Percentiles rank a stretch among this genome's conserved stretches.
These are phyloP conservation scores for Plasmodium berghei DNA, from an alignment of 169 alveolate genomes.

Conservation along the genomic window DNA sequence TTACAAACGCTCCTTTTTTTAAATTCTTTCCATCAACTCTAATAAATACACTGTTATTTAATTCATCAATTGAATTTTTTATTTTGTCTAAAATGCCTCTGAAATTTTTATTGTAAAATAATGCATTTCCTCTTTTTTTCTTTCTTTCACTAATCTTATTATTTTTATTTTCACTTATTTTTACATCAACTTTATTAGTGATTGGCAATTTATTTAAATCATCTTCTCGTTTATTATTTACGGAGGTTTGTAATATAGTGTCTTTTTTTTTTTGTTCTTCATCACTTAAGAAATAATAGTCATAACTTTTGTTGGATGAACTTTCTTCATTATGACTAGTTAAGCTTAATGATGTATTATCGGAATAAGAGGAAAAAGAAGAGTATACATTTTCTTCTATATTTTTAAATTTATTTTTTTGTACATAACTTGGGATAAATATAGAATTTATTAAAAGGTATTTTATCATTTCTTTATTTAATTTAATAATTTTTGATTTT, in stretches of 20 bases:
- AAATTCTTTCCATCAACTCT: conserved; percentile 41
- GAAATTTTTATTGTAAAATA: conserved; percentile 31
- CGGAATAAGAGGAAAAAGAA: conserved; percentile 60
- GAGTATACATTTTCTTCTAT: conserved; percentile 53
- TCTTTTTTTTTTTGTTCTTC: background rate
- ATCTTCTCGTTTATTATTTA: background rate
- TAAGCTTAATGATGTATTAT: background rate
- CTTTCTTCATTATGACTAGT: background rate
- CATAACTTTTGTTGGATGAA: background rate
- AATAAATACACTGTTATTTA: conserved; percentile 47
- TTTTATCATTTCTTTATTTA: conserved; percentile 17
- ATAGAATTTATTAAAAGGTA: conserved; percentile 41
- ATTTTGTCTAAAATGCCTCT: conserved; percentile 37
- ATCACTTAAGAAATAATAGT: background rate
- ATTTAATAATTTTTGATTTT: conserved; percentile 32
- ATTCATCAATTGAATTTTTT: conserved; percentile 13
- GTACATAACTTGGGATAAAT: conserved; percentile 55
- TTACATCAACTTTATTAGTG: background rate
- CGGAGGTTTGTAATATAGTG: background rate
- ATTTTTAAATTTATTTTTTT: conserved; percentile 18
- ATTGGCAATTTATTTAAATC: background rate
- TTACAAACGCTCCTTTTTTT: conserved; percentile 42
- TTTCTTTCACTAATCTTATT: background rate
- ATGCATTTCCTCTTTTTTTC: background rate
- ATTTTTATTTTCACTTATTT: background rate